Conservation (phyloP, 192 early-diverging fungal species). For the Chytriomyces sp. region DNA sequence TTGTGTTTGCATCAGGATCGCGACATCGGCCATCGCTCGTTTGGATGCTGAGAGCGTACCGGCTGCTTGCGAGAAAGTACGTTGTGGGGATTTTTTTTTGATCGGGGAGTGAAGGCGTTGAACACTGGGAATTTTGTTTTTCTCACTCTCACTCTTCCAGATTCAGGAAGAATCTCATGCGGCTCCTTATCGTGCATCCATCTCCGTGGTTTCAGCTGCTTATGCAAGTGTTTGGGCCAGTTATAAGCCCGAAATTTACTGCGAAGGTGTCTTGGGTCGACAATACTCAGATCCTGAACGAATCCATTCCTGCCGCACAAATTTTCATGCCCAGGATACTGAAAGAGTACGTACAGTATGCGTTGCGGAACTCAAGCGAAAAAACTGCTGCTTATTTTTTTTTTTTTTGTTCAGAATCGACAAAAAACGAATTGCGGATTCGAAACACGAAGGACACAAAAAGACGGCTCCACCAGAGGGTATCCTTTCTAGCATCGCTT, state of each 20-base stretch:
- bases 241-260: slow-evolving; percentile 92
- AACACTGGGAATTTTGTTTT: neutral
- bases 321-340: slow-evolving; percentile 78
- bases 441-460: neutral
- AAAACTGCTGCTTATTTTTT: slow-evolving; percentile 1
- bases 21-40: slow-evolving; percentile 78
- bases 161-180: slow-evolving; percentile 91
- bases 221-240: slow-evolving; percentile 81
- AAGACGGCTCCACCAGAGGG: neutral
- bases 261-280: slow-evolving; percentile 83
- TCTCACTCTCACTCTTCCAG: slow-evolving; percentile 12
- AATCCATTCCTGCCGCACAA: slow-evolving; percentile 71
- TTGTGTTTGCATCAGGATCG: slow-evolving; percentile 82
- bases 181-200: slow-evolving; percentile 91
- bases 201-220: slow-evolving; percentile 80
- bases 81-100: slow-evolving; percentile 22
- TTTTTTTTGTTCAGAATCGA: slow-evolving; percentile 19
- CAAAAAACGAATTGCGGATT: slow-evolving; percentile 20
- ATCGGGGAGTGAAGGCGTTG: neutral
- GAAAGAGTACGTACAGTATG: slow-evolving; percentile 52
- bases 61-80: slow-evolving; percentile 78
- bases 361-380: neutral
- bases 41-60: slow-evolving; percentile 88
- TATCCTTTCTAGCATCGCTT: slow-evolving; percentile 5
- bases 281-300: slow-evolving; percentile 70